Percentiles rank a stretch among this genome's conserved stretches.
phyloP scores from a whole-genome alignment of 1,139 yeast genomes.

The Pichia sp. region DNA sequence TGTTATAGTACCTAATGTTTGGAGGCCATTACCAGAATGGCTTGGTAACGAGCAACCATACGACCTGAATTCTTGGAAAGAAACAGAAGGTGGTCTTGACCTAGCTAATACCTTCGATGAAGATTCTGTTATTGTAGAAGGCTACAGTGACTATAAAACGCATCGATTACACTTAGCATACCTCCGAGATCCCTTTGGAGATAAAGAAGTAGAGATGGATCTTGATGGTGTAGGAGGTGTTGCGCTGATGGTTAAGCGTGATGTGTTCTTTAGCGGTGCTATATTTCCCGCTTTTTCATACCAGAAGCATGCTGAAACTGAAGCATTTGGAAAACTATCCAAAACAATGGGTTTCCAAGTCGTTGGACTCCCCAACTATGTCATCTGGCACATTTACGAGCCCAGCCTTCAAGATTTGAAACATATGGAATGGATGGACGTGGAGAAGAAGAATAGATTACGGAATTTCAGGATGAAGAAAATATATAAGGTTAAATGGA shows the following conservation, averaged over 20 bases:
- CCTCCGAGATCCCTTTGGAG: slow-evolving; percentile 35
- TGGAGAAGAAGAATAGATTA: slow-evolving; percentile 33
- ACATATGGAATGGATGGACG: slow-evolving; percentile 43
- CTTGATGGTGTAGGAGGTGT: slow-evolving; percentile 38
- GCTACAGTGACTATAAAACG: slow-evolving; percentile 34
- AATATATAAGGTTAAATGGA: slow-evolving; percentile 32
- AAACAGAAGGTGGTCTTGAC: no score
- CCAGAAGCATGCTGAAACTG: slow-evolving; percentile 36
- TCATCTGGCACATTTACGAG: slow-evolving; percentile 38
- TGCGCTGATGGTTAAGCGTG: slow-evolving; percentile 31
- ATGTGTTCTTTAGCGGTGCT: slow-evolving; percentile 32
- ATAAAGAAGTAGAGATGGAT: slow-evolving; percentile 34
- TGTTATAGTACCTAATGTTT: no score
- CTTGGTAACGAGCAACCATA: no score
- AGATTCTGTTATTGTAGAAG: no score
- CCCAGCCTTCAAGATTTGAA: slow-evolving; percentile 38
- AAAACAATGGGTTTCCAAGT: slow-evolving; percentile 33
- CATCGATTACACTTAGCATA: slow-evolving; percentile 38
- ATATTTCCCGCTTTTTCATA: slow-evolving; percentile 36
- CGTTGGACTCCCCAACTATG: slow-evolving; percentile 35
- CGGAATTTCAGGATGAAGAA: slow-evolving; percentile 29
- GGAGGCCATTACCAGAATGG: no score
- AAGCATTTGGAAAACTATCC: slow-evolving; percentile 35
- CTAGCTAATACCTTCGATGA: no score
- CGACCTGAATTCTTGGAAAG: no score